Evolutionary conservation across 2,329 filamentous ascomycete genomes (phyloP), one percentile per base, ranked within the genome.

Genomic region (Aspergillus viridinutans): DNA sequence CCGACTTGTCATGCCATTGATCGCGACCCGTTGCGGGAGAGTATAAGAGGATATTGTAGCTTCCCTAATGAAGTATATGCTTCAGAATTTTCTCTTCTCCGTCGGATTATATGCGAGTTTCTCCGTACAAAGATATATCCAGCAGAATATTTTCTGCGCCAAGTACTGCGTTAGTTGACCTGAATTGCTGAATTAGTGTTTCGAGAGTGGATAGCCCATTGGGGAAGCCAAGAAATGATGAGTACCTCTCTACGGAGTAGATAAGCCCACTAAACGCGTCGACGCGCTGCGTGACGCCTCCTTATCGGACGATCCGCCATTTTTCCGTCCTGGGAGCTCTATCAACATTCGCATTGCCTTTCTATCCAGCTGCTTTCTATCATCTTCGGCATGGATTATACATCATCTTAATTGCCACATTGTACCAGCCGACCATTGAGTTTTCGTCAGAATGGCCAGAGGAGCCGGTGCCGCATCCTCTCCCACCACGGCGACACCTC

Each of bases 181-280:
- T 38, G 6, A 38, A 7, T 38, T 7, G 32, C 14, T 38, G 32
- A 6, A 38, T 14, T 17, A 14, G 12, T 35, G 29, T 17, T 35
- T 35, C 32, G 12, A 35, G 32, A 38, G 32, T 38, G 32, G 32
- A 38, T 17, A 49, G 35, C 25, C 56, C 55, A 52, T 53, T 43
- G 54, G 53, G 57, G 47, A 38, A 50, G 56, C 52, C 57, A 53
- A 48, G 53, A 29, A 38, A 61, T 43, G 32, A 54, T 51, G 28
- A 50, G 50, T 28, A 3, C 25, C n/a, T 32, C 10, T 4, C 3
- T 32, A 28, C 7, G 26, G 26, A 28, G 10, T 29, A 38, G 32
- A 17, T 17, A 56, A 42, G 59, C 63, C 58, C 68, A 72, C 70
- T 74, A 64, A 70, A 75, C 73, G 73, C 73, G 73, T 75, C 64